Evolutionary conservation across 1,284 basidiomycete genomes (phyloP).

Genomic region (Stygiomarasmius scandens): DNA sequence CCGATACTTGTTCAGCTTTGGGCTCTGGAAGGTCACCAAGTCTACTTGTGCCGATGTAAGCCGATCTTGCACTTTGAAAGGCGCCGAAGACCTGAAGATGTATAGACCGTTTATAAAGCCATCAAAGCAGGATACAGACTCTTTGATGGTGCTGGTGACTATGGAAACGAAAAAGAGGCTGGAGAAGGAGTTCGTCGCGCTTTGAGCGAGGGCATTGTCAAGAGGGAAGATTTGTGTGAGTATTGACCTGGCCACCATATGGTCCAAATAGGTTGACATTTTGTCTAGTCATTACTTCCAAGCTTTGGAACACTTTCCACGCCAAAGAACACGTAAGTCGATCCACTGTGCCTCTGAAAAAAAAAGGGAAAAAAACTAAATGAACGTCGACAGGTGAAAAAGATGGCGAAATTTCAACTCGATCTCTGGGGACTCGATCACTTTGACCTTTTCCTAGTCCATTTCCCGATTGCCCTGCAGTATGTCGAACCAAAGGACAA

Average conservation of each 20-base stretch:
- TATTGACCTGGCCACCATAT: constrained; percentile 23
- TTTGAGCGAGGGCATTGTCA: constrained; percentile 73
- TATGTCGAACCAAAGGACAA: constrained; percentile 76
- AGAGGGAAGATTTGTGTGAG: constrained; percentile 78
- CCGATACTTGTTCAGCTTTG: constrained; percentile 46
- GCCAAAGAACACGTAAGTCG: constrained; percentile 62
- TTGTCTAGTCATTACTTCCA: constrained; percentile 65
- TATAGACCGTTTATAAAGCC: constrained; percentile 65
- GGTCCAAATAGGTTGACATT: neutral
- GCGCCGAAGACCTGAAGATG: neutral
- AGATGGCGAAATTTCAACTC: constrained; percentile 63
- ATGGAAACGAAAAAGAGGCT: constrained; percentile 88
- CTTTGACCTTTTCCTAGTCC: constrained; percentile 77
- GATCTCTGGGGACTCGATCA: constrained; percentile 78
- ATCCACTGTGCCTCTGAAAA: neutral
- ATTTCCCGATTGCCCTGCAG: constrained; percentile 78
- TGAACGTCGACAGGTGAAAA: constrained; percentile 44
- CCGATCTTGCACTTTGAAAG: constrained; percentile 12
- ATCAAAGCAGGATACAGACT: constrained; percentile 81
- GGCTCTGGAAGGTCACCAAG: constrained; percentile 72
- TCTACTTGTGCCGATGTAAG: constrained; percentile 60
- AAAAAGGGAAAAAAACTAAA: neutral
- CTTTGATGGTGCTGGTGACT: constrained; percentile 81
- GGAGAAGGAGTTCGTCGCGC: constrained; percentile 75
- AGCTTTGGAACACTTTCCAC: constrained; percentile 86